Evolutionary conservation across 2,329 filamentous ascomycete genomes (phyloP).

Genomic region (Lecanoromycetidae sp.): DNA sequence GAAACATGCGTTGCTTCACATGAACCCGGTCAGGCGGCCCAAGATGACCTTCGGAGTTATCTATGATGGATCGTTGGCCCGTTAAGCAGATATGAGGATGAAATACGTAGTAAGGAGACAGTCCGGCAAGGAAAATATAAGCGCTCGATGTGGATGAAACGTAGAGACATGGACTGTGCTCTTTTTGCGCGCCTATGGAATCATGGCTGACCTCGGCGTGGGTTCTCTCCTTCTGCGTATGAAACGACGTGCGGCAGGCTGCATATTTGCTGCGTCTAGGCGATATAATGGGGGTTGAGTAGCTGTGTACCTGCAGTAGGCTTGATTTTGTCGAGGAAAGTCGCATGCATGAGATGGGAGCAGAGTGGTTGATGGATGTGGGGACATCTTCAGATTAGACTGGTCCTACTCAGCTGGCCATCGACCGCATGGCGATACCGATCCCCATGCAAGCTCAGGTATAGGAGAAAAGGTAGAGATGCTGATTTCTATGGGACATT

Average conservation of each 20-base stretch:
- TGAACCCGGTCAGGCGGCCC: not conserved
- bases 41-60: not conserved
- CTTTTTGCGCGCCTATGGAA: conserved; percentile 5
- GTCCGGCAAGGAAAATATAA: not conserved
- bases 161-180: not conserved
- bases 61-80: not conserved
- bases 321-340: not conserved
- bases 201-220: not conserved
- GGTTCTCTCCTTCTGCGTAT: not conserved
- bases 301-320: conserved; percentile 2
- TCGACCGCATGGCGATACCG: no score
- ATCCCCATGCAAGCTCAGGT: no score
- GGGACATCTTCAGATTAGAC: no score
- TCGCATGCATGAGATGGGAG: not conserved
- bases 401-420: no score
- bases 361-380: no score
- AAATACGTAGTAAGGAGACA: not conserved
- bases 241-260: no score
- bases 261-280: no score
- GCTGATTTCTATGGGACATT: no score
- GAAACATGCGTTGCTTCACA: not conserved
- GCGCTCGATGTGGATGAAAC: not conserved
- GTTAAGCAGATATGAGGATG: not conserved
- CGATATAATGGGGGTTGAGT: not conserved
- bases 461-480: no score